These are phyloP conservation scores for Postia placenta DNA, from an alignment of 768 basidiomycete species.

Conservation along the genomic window DNA sequence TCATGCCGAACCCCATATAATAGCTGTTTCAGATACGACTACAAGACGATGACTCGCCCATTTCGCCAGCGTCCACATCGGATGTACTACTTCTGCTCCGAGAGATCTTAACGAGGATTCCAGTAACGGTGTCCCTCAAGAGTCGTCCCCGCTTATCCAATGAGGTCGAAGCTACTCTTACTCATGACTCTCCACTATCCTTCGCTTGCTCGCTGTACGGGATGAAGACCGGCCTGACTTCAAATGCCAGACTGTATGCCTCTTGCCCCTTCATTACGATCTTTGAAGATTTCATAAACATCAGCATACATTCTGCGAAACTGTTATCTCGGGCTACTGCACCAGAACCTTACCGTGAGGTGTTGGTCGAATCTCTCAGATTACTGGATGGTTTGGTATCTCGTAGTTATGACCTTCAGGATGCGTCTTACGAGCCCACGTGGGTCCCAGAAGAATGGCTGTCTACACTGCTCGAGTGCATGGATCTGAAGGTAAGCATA, in stretches of 20 bases:
- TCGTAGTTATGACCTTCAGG: slow-evolving; percentile 29
- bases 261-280: slow-evolving; percentile 48
- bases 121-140: slow-evolving; percentile 10
- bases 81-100: slow-evolving; percentile 14
- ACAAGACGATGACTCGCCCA: not conserved
- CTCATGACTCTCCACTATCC: slow-evolving; percentile 21
- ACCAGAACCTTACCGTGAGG: slow-evolving; percentile 36
- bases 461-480: slow-evolving; percentile 39
- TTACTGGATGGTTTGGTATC: slow-evolving; percentile 47
- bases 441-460: slow-evolving; percentile 73
- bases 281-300: slow-evolving; percentile 44
- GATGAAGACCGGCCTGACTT: slow-evolving; percentile 18
- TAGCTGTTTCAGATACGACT: slow-evolving; percentile 1
- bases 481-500: slow-evolving; percentile 49
- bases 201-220: slow-evolving; percentile 64
- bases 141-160: slow-evolving; percentile 10
- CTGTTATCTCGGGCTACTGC: slow-evolving; percentile 28
- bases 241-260: slow-evolving; percentile 15
- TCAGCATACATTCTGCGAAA: slow-evolving; percentile 10
- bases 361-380: slow-evolving; percentile 44
- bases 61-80: not conserved
- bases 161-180: not conserved
- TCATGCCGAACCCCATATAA: not conserved
- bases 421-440: slow-evolving; percentile 28
- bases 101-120: slow-evolving; percentile 17